phyloP scores from a whole-genome alignment of 257 asterid genomes.

The Jaltomata sinuosa region DNA sequence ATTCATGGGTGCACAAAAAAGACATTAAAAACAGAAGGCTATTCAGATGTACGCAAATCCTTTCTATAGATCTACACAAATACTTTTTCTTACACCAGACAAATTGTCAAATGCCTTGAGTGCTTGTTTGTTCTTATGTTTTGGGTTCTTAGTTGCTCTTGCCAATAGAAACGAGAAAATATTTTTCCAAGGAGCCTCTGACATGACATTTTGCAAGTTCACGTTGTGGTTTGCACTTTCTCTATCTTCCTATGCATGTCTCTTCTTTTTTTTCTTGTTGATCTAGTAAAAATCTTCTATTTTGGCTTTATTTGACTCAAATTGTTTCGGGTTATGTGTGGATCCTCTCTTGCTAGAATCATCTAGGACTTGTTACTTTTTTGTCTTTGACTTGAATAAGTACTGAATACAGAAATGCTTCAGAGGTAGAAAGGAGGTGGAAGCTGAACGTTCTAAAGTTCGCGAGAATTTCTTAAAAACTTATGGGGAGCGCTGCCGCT shows the following conservation, averaged over 20 bases:
- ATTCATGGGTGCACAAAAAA: background rate
- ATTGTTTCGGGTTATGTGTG: background rate
- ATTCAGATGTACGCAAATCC: background rate
- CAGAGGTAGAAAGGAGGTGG: conserved; percentile 79
- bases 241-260: background rate
- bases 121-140: background rate
- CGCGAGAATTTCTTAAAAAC: conserved; percentile 65
- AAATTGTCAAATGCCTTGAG: background rate
- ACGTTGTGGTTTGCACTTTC: background rate
- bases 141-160: background rate
- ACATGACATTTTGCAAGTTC: background rate
- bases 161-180: background rate
- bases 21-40: background rate
- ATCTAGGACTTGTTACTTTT: background rate
- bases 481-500: conserved; percentile 55
- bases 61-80: background rate
- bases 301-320: background rate
- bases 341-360: background rate
- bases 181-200: background rate
- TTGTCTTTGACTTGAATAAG: conserved; percentile 20
- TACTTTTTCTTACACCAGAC: background rate
- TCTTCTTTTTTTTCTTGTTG: background rate
- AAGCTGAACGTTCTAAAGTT: conserved; percentile 63
- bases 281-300: no score
- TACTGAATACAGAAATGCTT: conserved; percentile 71